Evolutionary conservation across 805 yeast genomes (phyloP), one percentile per base, ranked within the genome.

Genomic region (Komagataella phaffii): DNA sequence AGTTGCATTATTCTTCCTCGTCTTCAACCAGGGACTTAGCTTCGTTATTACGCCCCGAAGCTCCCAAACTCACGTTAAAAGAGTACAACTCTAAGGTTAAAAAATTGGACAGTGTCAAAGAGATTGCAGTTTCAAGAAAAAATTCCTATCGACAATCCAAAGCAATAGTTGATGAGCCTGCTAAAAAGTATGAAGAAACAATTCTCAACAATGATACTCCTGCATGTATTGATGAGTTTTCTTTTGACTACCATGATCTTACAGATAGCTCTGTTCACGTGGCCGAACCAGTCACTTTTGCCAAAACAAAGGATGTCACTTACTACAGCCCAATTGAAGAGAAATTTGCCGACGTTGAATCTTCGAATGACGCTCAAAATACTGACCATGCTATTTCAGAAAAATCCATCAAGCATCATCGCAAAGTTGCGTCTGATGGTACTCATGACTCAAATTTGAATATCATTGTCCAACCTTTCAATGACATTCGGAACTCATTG

Each of bases 221-320:
- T 6, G 51, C 53, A 43, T 50, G 51, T 18, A 51, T 44, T 6
- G 40, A 58, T 7, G 64, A 63, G 50, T 57, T 59, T 18, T 57
- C 63, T 2, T 18, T 58, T 18, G 62, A 61, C 7, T 58, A 58
- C 47, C 67, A 64, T 52, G 58, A 30, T 54, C 4, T 54, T 62
- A 1, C 63, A 61, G 51, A 62, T 66, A 51, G 53, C 64, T 14
- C 68, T 64, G 51, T 60, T 67, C 3, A 69, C 67, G 8, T 56
- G 60, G 36, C 63, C 64, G 21, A 56, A 65, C 36, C 65, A 63
- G 18, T 55, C 64, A 10, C 45, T 52, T 44, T 51, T 59, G 2
- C 64, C 67, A 14, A 51, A 54, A 2, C 56, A 58, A 12, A 36
- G 21, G 24, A 18, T 23, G 14, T 21, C n/a, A n/a, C 12, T 47